Conservation (phyloP, 2,329 filamentous ascomycete species). For the Orbilia blumenaviensis region DNA sequence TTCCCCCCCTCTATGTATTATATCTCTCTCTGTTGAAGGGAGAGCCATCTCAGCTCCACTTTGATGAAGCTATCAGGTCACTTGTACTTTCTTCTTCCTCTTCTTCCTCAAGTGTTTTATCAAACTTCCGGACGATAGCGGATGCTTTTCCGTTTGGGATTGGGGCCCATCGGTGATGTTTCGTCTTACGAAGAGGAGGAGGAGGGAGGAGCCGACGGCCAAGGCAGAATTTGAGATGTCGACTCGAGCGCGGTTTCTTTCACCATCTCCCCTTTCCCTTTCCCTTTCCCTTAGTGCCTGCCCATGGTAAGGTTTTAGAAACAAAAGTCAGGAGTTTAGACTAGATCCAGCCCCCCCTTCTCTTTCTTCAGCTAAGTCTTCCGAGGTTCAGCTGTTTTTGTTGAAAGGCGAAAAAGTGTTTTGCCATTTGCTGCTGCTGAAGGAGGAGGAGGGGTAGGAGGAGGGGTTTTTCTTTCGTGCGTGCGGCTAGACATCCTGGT, state of each 20-base stretch:
- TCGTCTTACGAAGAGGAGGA: not conserved
- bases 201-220: not conserved
- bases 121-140: constrained; percentile 28
- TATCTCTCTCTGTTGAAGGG: no score
- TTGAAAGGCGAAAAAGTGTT: not conserved
- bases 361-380: not conserved
- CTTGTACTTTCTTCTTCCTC: not conserved
- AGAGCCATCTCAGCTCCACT: not conserved
- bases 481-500: constrained; percentile 16
- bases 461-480: not conserved
- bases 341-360: not conserved
- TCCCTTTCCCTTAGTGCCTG: no score
- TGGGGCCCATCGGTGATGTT: not conserved
- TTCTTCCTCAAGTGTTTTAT: not conserved
- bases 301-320: not conserved
- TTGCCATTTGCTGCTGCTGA: not conserved
- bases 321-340: not conserved
- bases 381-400: not conserved
- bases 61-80: not conserved
- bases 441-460: not conserved
- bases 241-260: not conserved
- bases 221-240: not conserved
- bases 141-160: constrained; percentile 5
- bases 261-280: not conserved
- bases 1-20: no score